Evolutionary conservation across 139 green algal genomes (phyloP).

Genomic region (Coccomyxa sp.): DNA sequence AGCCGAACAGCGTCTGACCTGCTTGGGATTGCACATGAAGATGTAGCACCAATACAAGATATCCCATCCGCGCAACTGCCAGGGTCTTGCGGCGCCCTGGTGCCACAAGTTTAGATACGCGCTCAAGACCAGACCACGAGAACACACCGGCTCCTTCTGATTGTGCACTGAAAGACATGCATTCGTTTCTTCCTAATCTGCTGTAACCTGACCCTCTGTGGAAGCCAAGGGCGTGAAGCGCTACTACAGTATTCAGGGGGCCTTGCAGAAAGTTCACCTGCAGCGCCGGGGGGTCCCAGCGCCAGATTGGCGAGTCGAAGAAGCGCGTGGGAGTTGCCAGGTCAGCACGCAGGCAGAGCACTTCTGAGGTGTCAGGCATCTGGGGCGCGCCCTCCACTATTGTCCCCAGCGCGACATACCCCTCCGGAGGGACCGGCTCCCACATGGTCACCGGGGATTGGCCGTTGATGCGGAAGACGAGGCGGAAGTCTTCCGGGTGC

Average conservation of each 20-base stretch:
- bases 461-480: slow-evolving; percentile 73
- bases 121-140: neutral
- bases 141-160: neutral
- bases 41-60: neutral
- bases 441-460: slow-evolving; percentile 64
- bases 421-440: slow-evolving; percentile 61
- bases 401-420: slow-evolving; percentile 53
- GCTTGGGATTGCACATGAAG: neutral
- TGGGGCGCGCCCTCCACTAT: slow-evolving; percentile 63
- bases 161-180: neutral
- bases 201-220: neutral
- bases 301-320: slow-evolving; percentile 66
- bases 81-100: neutral
- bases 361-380: slow-evolving; percentile 39
- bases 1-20: neutral
- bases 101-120: neutral
- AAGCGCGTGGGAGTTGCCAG: slow-evolving; percentile 20
- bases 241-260: neutral
- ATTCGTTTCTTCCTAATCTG: neutral
- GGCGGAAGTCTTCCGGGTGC: slow-evolving; percentile 46
- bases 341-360: slow-evolving; percentile 63
- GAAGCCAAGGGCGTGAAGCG: neutral
- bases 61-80: neutral
- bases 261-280: neutral
- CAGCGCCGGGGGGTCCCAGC: slow-evolving; percentile 28